phyloP scores from a whole-genome alignment of 371 early-diverging fungal species.

The Blyttiomyces sp. region DNA sequence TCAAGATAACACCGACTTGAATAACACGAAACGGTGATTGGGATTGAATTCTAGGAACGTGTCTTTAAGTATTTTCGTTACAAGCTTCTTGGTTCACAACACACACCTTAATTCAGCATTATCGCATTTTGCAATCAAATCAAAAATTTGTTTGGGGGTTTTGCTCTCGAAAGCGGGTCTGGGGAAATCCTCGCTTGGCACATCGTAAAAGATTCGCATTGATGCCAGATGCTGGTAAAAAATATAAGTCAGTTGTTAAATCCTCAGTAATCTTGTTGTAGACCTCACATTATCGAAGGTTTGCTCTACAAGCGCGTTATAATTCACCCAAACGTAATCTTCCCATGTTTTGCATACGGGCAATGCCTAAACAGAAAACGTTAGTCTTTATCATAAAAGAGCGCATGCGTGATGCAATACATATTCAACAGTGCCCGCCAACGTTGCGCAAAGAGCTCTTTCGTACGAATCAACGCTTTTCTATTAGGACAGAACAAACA shows the following conservation, averaged over 20 bases:
- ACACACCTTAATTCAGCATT: no score
- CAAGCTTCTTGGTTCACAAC: no score
- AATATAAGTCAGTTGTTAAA: no score
- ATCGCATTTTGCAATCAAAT: no score
- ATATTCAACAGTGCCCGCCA: conserved; percentile 51
- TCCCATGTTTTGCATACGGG: conserved; percentile 50
- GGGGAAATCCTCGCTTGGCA: no score
- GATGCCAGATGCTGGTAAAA: no score
- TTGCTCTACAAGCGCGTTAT: conserved; percentile 21
- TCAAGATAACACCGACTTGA: conserved; percentile 34
- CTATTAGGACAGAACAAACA: conserved; percentile 11
- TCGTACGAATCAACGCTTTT: conserved; percentile 46
- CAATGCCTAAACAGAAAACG: conserved; percentile 20
- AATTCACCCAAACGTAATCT: conserved; percentile 46
- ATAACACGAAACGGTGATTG: conserved; percentile 33
- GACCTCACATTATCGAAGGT: conserved; percentile 17
- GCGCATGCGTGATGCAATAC: conserved; percentile 16
- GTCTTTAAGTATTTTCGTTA: background rate
- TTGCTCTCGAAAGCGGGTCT: no score
- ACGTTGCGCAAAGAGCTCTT: conserved; percentile 55
- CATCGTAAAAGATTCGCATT: no score
- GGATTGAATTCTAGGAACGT: conserved; percentile 14
- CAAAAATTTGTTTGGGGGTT: no score
- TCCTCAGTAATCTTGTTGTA: background rate
- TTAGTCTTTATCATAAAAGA: background rate